Conservation (phyloP, 2,329 filamentous ascomycete species). For the Penicillium sp. region DNA sequence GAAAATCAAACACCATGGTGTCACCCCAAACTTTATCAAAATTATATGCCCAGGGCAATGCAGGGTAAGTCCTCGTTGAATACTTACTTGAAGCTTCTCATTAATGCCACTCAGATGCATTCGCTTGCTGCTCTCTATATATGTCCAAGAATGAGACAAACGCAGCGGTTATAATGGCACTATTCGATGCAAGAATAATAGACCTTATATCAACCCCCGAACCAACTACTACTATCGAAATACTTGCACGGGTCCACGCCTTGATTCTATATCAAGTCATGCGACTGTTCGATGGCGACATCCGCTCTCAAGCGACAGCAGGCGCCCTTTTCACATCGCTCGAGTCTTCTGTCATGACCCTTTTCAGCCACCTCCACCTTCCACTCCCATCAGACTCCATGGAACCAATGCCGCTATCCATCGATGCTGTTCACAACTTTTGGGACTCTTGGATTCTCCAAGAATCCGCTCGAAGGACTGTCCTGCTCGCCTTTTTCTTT, state of each 20-base stretch:
- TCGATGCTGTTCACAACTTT: slow-evolving; percentile 46
- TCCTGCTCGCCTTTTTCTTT: slow-evolving; percentile 52
- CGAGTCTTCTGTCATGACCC: slow-evolving; percentile 20
- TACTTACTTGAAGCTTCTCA: neutral
- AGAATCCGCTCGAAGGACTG: slow-evolving; percentile 56
- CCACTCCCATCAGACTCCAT: slow-evolving; percentile 13
- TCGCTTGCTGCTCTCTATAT: slow-evolving; percentile 57
- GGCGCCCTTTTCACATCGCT: slow-evolving; percentile 35
- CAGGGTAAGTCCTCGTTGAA: slow-evolving; percentile 41
- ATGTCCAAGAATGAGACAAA: slow-evolving; percentile 53
- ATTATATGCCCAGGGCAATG: slow-evolving; percentile 53
- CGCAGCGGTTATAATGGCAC: slow-evolving; percentile 49
- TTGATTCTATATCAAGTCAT: slow-evolving; percentile 55
- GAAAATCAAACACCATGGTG: slow-evolving; percentile 56
- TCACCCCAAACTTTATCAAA: slow-evolving; percentile 54
- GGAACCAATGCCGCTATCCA: slow-evolving; percentile 27
- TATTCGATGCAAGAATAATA: slow-evolving; percentile 48
- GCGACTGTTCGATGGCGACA: slow-evolving; percentile 53
- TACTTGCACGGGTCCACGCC: slow-evolving; percentile 50
- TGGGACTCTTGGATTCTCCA: slow-evolving; percentile 57
- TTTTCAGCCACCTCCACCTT: slow-evolving; percentile 20
- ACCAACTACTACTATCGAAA: slow-evolving; percentile 24
- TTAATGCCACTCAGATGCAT: slow-evolving; percentile 45
- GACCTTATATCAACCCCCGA: slow-evolving; percentile 44
- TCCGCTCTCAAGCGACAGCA: slow-evolving; percentile 43